phyloP scores from a whole-genome alignment of 352 stramenopile species.

The Pythium aquatile region DNA sequence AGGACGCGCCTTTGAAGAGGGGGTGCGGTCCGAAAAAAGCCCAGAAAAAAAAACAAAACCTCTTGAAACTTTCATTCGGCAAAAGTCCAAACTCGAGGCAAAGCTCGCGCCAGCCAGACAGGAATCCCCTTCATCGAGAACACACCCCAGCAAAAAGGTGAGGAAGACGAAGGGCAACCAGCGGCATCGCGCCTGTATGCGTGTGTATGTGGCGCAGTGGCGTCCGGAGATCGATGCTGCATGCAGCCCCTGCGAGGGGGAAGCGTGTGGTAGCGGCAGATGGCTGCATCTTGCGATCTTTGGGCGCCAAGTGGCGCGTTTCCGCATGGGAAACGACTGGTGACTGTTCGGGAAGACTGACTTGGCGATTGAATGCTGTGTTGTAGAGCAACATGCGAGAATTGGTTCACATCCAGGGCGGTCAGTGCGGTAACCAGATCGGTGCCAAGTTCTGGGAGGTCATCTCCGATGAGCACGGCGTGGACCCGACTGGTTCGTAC shows the following conservation, averaged over 20 bases:
- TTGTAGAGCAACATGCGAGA: slow-evolving; percentile 85
- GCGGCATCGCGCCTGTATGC: slow-evolving; percentile 2
- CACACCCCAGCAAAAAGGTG: slow-evolving; percentile 45
- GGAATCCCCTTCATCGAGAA: slow-evolving; percentile 48
- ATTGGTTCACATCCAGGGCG: slow-evolving; percentile 98
- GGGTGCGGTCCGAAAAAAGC: slow-evolving; percentile 20
- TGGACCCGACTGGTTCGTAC: slow-evolving; percentile 92
- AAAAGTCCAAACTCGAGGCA: slow-evolving; percentile 82
- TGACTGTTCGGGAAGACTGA: slow-evolving; percentile 5
- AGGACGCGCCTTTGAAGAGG: slow-evolving; percentile 9
- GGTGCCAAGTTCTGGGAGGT: slow-evolving; percentile 98
- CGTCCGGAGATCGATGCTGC: background rate
- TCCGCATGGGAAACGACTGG: slow-evolving; percentile 22
- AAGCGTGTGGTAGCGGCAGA: slow-evolving; percentile 7
- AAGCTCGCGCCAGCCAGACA: slow-evolving; percentile 72
- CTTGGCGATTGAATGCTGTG: slow-evolving; percentile 19
- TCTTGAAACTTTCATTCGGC: slow-evolving; percentile 74
- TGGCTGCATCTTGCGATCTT: slow-evolving; percentile 30
- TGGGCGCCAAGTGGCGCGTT: background rate
- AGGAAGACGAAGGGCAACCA: slow-evolving; percentile 5
- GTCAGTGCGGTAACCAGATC: slow-evolving; percentile 99
- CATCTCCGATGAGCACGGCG: slow-evolving; percentile 96
- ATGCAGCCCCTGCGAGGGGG: background rate
- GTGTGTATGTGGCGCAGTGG: background rate
- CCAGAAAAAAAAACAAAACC: slow-evolving; percentile 38